Conservation (phyloP, 2,329 filamentous ascomycete species). For the Leptographium galeiforme region DNA sequence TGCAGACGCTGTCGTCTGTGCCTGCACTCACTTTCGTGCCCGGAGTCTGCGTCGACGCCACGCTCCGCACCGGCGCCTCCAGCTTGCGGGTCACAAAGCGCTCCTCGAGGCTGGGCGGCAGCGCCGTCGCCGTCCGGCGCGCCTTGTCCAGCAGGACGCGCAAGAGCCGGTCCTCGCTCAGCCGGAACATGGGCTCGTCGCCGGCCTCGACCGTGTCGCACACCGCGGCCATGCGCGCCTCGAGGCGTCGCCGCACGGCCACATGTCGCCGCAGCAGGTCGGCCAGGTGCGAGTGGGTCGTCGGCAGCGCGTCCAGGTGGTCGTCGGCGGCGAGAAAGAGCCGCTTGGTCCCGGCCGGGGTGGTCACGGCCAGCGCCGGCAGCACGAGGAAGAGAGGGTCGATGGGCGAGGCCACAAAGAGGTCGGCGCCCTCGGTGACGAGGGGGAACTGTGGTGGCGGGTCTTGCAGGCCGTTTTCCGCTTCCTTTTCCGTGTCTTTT, state of each 20-base stretch:
- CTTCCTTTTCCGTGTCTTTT: background rate
- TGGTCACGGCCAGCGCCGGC: constrained; percentile 47
- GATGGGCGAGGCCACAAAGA: constrained; percentile 73
- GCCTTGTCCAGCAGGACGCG: constrained; percentile 58
- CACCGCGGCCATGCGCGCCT: constrained; percentile 52
- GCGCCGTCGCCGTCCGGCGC: constrained; percentile 43
- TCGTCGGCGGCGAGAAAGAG: constrained; percentile 60
- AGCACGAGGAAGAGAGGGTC: constrained; percentile 78
- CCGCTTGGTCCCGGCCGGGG: constrained; percentile 33
- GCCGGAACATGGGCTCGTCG: constrained; percentile 72
- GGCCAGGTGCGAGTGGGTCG: constrained; percentile 42
- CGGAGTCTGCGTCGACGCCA: constrained; percentile 26
- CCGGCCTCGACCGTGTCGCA: constrained; percentile 77
- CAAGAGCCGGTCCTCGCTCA: constrained; percentile 60
- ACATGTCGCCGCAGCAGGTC: constrained; percentile 36
- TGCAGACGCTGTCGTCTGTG: constrained; percentile 11
- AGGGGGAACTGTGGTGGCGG: constrained; percentile 16
- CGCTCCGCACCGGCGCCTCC: constrained; percentile 59
- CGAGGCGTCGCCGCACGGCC: constrained; percentile 37
- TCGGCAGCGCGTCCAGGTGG: constrained; percentile 50
- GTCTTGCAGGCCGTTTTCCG: background rate
- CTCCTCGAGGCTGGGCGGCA: constrained; percentile 76
- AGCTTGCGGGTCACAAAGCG: constrained; percentile 65
- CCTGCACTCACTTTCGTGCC: constrained; percentile 20
- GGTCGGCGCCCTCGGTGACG: constrained; percentile 51